Evolutionary conservation across 169 alveolate genomes (phyloP), one percentile per base, ranked within the genome.

Genomic region (Babesia bovis): DNA sequence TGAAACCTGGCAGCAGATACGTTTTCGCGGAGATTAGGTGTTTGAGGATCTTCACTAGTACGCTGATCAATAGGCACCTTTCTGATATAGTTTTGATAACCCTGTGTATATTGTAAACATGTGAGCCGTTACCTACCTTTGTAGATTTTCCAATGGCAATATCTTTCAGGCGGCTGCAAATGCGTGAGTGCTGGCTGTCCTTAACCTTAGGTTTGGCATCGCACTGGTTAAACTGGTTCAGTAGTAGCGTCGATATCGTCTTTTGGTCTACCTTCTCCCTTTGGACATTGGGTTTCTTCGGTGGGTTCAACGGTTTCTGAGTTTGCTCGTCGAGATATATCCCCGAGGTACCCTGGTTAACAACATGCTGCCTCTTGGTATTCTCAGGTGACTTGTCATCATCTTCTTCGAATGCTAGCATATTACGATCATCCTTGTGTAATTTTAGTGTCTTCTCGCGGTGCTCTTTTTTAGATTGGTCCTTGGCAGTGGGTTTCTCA

Each of bases 131-230:
- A 42, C 56, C 15, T 71, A 81, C 93, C 77, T 87, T 87, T 6
- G 93, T 87, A 0, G 93, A 82, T 50, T 87, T 87, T 0, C 93
- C 93, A 3, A 87, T 85, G 33, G 93, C 93, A 28, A 87, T 87
- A 68, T 87, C 93, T 52, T 87, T 87, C 15, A 87, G 82, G 4
- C 93, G 52, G 44, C 90, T 81, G 59, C 73, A 74, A 6, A 87
- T 67, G 49, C 93, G 78, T 21, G 56, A 28, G 40, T 38, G 58
- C 41, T 53, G 82, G 36, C 76, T 41, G 36, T 81, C 90, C 70
- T 85, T 42, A 67, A 67, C 60, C 65, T 41, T 42, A 35, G 65
- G 59, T 70, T 69, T 51, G 55, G 71, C 66, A 26, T 75, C 63
- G 40, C 60, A 51, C 45, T 70, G 75, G 60, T 44, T 63, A 61